Evolutionary conservation across 1,284 basidiomycete species (phyloP).

Genomic region (Malassezia globosa): DNA sequence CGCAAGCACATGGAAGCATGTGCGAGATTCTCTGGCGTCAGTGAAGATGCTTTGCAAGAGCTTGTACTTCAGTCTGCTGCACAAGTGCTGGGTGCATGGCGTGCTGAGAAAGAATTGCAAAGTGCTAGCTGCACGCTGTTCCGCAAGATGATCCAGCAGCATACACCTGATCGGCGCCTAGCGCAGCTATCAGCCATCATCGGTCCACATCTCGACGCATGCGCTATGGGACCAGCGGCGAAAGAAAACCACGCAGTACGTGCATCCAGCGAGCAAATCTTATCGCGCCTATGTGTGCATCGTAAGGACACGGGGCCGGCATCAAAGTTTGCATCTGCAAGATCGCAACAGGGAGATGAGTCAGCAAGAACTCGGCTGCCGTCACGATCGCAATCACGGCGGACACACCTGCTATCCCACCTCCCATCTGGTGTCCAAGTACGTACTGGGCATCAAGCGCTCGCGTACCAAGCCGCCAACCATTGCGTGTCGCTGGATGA

Average conservation of each 20-base stretch:
- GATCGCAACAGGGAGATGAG: no score
- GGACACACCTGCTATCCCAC: no score
- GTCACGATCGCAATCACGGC: no score
- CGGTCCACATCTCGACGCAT: background rate
- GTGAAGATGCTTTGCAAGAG: background rate
- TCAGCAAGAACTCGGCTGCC: no score
- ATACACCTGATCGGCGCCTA: background rate
- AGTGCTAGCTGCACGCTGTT: background rate
- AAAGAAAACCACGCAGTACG: slow-evolving; percentile 1
- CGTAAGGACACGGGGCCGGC: background rate
- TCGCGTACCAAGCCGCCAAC: background rate
- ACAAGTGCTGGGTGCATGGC: background rate
- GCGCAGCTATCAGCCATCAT: background rate
- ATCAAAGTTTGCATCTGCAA: background rate
- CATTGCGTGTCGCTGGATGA: background rate
- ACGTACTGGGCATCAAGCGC: background rate
- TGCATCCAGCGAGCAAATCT: background rate
- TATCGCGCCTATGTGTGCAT: background rate
- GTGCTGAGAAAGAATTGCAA: background rate
- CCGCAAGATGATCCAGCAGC: background rate
- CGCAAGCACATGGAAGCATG: slow-evolving; percentile 9
- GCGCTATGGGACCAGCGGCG: background rate
- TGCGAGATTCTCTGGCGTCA: background rate
- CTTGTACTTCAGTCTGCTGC: background rate
- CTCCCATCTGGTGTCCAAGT: no score